Evolutionary conservation across 139 green algal species (phyloP).

Genomic region (Tetradesmus obliquus): DNA sequence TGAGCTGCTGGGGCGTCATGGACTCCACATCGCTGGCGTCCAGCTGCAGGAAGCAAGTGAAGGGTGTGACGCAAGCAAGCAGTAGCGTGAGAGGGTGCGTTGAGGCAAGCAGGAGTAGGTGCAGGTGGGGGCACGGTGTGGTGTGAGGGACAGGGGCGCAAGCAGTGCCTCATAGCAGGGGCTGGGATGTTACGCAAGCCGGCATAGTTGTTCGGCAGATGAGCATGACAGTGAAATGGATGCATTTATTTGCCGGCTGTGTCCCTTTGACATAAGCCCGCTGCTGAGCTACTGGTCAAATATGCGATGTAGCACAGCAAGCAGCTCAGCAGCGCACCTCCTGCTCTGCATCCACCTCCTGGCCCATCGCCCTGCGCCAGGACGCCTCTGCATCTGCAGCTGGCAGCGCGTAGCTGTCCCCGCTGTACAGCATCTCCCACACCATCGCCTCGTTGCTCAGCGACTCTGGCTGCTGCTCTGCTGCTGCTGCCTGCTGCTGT

Average conservation of each 20-base stretch:
- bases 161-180: neutral
- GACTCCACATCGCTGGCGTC: constrained; percentile 11
- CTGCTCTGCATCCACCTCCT: neutral
- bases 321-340: neutral
- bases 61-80: neutral
- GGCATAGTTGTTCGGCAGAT: too few relatives aligned
- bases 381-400: constrained; percentile 63
- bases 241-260: too few relatives aligned
- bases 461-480: constrained; percentile 22
- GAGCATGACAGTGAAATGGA: too few relatives aligned
- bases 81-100: neutral
- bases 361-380: constrained; percentile 56
- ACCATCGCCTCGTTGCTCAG: constrained; percentile 67
- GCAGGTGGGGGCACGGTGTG: too few relatives aligned
- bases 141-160: too few relatives aligned
- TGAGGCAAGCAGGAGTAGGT: neutral
- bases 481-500: neutral
- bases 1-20: constrained; percentile 42
- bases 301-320: neutral
- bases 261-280: neutral
- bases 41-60: constrained; percentile 13
- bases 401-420: constrained; percentile 61
- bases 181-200: neutral
- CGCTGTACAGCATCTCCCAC: constrained; percentile 83
- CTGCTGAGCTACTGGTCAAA: neutral